Evolutionary conservation across 225 moss, liverwort and hornwort genomes (phyloP).

Genomic region (Rhytidiadelphus loreus): DNA sequence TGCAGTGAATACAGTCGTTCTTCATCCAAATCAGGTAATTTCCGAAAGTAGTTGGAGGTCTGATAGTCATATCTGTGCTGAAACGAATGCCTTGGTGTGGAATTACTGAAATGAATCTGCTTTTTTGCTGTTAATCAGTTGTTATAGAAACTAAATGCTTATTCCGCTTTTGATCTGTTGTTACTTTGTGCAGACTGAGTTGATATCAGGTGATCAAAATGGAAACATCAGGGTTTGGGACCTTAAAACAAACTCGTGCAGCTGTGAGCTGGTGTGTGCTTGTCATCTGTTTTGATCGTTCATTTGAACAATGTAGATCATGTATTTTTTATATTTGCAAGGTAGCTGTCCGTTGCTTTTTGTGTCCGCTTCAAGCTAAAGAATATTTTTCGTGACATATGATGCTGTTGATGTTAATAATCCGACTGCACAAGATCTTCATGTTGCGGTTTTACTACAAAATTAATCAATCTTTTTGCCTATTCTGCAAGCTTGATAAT

Average conservation of each 20-base stretch:
- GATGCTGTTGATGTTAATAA: neutral
- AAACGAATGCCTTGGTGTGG: neutral
- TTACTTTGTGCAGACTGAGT: constrained; percentile 52
- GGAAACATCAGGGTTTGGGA: constrained; percentile 99
- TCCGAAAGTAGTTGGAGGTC: neutral
- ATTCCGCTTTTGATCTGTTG: neutral
- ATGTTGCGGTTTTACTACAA: neutral
- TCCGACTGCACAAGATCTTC: neutral
- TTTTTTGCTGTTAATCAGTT: neutral
- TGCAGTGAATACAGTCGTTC: constrained; percentile 92
- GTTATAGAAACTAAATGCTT: neutral
- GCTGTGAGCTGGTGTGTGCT: constrained; percentile 77
- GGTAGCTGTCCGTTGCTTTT: neutral
- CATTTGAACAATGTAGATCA: neutral
- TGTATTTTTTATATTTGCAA: neutral
- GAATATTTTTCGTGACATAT: neutral
- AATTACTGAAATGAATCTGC: neutral
- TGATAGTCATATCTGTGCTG: neutral
- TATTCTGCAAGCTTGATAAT: neutral
- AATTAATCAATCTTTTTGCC: neutral
- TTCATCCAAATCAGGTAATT: constrained; percentile 84
- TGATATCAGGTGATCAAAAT: constrained; percentile 97
- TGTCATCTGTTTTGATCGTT: neutral
- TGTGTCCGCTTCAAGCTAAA: neutral
- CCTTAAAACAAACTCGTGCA: constrained; percentile 86